Conservation (phyloP, 495 filamentous ascomycete species). For the Penicillium paradoxum region DNA sequence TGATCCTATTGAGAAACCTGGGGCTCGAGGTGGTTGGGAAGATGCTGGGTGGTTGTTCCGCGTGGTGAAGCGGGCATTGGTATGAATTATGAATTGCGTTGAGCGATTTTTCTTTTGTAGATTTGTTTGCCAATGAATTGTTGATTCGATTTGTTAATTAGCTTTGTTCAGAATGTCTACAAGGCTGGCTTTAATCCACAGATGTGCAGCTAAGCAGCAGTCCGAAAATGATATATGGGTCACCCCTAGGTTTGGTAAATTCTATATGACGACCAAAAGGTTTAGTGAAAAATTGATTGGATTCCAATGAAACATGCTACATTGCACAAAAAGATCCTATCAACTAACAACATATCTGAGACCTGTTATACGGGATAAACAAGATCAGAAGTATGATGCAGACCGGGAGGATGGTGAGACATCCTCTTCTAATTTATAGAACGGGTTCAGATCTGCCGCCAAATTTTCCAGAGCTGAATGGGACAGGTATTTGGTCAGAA, state of each 20-base stretch:
- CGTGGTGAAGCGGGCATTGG: constrained; percentile 66
- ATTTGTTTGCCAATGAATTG: background rate
- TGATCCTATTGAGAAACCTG: constrained; percentile 36
- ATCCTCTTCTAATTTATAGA: background rate
- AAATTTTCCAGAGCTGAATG: background rate
- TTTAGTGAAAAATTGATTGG: background rate
- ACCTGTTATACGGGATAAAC: background rate
- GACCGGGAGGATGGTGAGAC: background rate
- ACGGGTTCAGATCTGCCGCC: background rate
- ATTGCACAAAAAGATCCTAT: background rate
- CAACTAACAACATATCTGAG: background rate
- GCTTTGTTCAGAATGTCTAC: constrained; percentile 1
- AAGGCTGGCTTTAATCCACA: background rate
- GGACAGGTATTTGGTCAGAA: background rate
- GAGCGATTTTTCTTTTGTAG: background rate
- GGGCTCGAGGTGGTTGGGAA: constrained; percentile 61
- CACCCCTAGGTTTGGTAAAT: no score
- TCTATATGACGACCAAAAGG: background rate
- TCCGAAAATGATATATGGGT: background rate
- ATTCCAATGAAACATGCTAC: constrained; percentile 4
- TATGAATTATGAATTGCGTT: constrained; percentile 35
- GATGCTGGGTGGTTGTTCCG: constrained; percentile 83
- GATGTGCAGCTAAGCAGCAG: background rate
- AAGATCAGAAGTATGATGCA: background rate
- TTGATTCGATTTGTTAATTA: background rate